Percentiles rank a stretch among this genome's conserved stretches.
Conservation (phyloP, 2,329 filamentous ascomycete species). For the Colletotrichum horii region DNA sequence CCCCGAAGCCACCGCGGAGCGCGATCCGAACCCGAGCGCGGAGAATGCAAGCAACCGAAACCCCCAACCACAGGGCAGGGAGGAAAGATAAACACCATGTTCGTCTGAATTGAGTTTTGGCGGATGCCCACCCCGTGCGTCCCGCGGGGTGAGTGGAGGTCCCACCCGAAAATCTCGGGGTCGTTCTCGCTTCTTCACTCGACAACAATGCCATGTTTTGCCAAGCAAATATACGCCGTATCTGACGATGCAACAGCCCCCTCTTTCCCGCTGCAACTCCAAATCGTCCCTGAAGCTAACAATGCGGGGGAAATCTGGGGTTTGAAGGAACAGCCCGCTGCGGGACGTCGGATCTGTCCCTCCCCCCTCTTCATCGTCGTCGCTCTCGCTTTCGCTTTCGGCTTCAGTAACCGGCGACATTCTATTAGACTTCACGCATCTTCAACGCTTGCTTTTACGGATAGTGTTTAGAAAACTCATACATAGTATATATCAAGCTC, state of each 20-base stretch:
- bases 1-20: not conserved
- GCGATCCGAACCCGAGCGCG: not conserved
- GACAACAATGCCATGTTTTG: not conserved
- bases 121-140: not conserved
- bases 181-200: not conserved
- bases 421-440: not conserved
- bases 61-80: no score
- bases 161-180: not conserved
- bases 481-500: not conserved
- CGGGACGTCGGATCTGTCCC: not conserved
- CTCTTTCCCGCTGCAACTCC: not conserved
- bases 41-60: not conserved
- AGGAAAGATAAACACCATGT: not conserved
- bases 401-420: not conserved
- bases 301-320: not conserved
- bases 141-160: not conserved
- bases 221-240: not conserved
- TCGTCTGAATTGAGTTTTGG: not conserved
- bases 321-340: not conserved
- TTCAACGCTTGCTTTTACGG: not conserved
- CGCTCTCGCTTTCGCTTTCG: not conserved
- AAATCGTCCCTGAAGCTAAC: not conserved
- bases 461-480: rapidly evolving
- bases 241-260: not conserved
- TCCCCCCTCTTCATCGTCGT: not conserved